Base-by-base conservation (phyloP, 345 rosid species). In the Dipteronia dyeriana region DNA sequence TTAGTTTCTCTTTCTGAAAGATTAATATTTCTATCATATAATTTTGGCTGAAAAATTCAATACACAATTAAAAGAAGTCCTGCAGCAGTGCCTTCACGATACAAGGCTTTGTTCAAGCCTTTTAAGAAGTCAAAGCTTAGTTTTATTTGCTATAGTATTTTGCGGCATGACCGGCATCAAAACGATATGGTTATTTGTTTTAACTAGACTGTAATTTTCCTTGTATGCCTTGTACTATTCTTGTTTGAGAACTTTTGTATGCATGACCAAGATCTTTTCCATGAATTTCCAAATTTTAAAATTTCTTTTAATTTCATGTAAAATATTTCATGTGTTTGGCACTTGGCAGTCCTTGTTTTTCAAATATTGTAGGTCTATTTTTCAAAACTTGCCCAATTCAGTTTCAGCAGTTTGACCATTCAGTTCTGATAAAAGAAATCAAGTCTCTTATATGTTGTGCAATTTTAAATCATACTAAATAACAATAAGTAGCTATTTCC, bases 1-100 rank as follows among this genome's bases (percentile, higher is more conserved):
- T 91, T 53, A n/a, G 86, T 79, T 23, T 57, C 56, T 7, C 19
- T 77, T 23, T 13, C 49, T 45, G 16, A 10, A 64, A 23, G 71
- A 31, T 54, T 31, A 70, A 14, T 68, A 23, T 73, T n/a, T 47
- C 54, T 9, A 12, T 53, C 64, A 12, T 57, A 13, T 54, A 49
- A 25, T 77, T 70, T 57, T 11, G 51, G 22, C 9, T 25, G 47
- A 43, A 60, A 38, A 53, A 7, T 41, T 41, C 45, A 2, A 4
- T 43, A 34, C 7, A 76, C 13, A 13, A 68, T 41, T 41, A 41
- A 11, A 41, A 41, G 45, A 41, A 41, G 11, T 38, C 26, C 38
- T 47, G 39, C 45, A 14, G 29, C 31, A 54, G 19, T 47, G 2
- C 1, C 59, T 63, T 63, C 38, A 47, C 38, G 51, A 47, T 54